Evolutionary conservation across 495 filamentous ascomycete species (phyloP).

Genomic region (Podospora appendiculata): DNA sequence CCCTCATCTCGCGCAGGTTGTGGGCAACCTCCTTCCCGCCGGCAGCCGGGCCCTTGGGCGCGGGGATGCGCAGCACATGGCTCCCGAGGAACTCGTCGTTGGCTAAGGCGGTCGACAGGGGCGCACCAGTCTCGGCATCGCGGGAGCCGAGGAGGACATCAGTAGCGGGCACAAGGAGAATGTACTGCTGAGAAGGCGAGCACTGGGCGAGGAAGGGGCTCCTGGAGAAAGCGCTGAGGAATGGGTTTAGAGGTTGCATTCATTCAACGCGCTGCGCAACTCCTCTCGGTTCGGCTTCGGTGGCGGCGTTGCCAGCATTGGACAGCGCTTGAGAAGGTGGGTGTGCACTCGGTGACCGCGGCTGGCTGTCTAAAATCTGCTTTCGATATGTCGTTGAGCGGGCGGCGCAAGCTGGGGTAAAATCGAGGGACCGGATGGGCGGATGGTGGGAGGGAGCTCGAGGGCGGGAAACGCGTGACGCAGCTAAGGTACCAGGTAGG

Average conservation of each 20-base stretch:
- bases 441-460: no score
- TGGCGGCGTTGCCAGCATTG: slow-evolving; percentile 17
- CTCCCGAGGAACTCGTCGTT: slow-evolving; percentile 94
- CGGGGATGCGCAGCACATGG: slow-evolving; percentile 85
- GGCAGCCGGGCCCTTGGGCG: slow-evolving; percentile 42
- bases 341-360: no score
- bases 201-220: slow-evolving; percentile 91
- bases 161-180: slow-evolving; percentile 89
- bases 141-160: slow-evolving; percentile 81
- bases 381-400: no score
- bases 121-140: slow-evolving; percentile 76
- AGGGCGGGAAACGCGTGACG: no score
- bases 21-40: slow-evolving; percentile 58
- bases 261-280: slow-evolving; percentile 33
- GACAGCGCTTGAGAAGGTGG: background rate
- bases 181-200: slow-evolving; percentile 83
- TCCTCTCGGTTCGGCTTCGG: slow-evolving; percentile 11
- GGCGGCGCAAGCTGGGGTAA: no score
- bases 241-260: slow-evolving; percentile 99
- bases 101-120: slow-evolving; percentile 71
- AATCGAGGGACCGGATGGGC: no score
- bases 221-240: slow-evolving; percentile 96
- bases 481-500: no score
- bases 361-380: no score
- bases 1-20: slow-evolving; percentile 80